Percentiles rank a stretch among this genome's conserved stretches.
Evolutionary conservation across 2,329 filamentous ascomycete genomes (phyloP).

Genomic region (Ceratocystis albifundus): DNA sequence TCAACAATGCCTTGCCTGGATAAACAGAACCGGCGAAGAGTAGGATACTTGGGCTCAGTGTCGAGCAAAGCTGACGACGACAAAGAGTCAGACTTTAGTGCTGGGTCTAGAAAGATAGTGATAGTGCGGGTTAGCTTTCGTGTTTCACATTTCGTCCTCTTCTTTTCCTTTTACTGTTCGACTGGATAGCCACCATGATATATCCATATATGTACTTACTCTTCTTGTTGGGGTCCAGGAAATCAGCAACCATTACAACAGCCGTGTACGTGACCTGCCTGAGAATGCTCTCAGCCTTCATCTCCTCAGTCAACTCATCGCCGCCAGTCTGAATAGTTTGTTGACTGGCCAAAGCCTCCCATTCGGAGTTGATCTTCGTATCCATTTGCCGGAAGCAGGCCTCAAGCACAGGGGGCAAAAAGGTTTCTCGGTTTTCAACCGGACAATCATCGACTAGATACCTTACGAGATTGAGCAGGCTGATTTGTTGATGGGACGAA

Average conservation of each 20-base stretch:
- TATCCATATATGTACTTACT: constrained; percentile 37
- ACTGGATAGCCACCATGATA: not conserved
- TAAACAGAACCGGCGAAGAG: constrained; percentile 73
- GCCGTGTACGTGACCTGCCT: constrained; percentile 86
- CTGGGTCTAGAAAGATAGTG: constrained; percentile 15
- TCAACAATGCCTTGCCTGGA: constrained; percentile 68
- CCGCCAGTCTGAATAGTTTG: constrained; percentile 53
- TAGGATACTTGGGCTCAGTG: constrained; percentile 31
- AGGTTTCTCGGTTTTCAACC: constrained; percentile 60
- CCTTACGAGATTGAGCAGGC: constrained; percentile 78
- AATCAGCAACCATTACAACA: constrained; percentile 79
- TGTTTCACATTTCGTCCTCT: not conserved
- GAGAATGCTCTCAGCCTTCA: constrained; percentile 94
- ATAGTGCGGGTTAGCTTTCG: not conserved
- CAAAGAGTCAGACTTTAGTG: not conserved
- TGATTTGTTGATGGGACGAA: constrained; percentile 85
- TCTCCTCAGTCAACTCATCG: constrained; percentile 81
- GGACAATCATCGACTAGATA: constrained; percentile 90
- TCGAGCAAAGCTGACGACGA: constrained; percentile 5
- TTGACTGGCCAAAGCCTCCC: constrained; percentile 61
- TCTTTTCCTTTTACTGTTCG: too few species aligned
- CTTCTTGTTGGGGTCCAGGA: constrained; percentile 63
- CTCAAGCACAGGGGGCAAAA: constrained; percentile 72
- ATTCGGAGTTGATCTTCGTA: constrained; percentile 74
- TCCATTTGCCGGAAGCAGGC: constrained; percentile 80